Evolutionary conservation across 345 rosid species (phyloP).

Genomic region (Salix exigua): DNA sequence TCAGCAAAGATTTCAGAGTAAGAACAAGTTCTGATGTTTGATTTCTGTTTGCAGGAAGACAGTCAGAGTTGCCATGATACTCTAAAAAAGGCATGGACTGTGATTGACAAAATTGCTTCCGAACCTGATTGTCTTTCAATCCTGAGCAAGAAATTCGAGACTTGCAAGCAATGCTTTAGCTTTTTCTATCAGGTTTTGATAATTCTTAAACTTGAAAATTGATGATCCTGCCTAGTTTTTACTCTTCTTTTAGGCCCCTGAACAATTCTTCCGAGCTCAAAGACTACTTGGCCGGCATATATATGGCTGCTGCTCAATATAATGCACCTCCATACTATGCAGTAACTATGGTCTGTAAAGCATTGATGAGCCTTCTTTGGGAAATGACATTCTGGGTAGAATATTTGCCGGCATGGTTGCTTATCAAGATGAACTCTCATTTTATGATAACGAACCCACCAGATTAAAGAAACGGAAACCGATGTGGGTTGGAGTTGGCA

Average conservation of each 20-base stretch:
- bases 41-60: slow-evolving; percentile 23
- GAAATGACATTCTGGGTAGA: slow-evolving; percentile 19
- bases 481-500: neutral
- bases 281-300: neutral
- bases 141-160: slow-evolving; percentile 29
- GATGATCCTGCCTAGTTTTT: neutral
- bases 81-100: slow-evolving; percentile 28
- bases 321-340: slow-evolving; percentile 21
- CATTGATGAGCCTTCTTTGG: slow-evolving; percentile 20
- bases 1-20: slow-evolving; percentile 28
- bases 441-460: slow-evolving; percentile 9
- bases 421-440: neutral
- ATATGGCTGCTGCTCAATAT: slow-evolving; percentile 20
- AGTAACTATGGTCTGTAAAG: slow-evolving; percentile 18
- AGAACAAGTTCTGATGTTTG: neutral
- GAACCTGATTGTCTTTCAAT: slow-evolving; percentile 20
- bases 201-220: neutral
- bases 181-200: neutral
- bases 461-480: slow-evolving; percentile 6
- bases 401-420: slow-evolving; percentile 27
- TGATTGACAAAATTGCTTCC: slow-evolving; percentile 24
- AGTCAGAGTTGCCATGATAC: slow-evolving; percentile 31
- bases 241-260: neutral
- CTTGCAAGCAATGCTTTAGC: slow-evolving; percentile 26
- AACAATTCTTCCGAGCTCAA: neutral